Evolutionary conservation across 208 protist species (phyloP).

Genomic region (Porcisia deanei): DNA sequence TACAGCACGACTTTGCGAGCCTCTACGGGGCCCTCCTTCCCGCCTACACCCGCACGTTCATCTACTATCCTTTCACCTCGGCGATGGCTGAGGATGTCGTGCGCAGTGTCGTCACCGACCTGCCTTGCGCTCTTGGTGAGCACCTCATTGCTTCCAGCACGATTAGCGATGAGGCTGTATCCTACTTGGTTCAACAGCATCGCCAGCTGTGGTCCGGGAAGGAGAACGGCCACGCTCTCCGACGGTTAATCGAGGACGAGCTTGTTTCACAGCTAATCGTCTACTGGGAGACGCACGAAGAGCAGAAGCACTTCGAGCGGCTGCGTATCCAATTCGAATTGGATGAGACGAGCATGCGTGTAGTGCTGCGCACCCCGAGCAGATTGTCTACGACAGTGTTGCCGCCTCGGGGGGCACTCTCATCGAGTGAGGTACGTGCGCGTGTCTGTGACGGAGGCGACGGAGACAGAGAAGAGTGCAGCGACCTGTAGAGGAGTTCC

Average conservation of each 20-base stretch:
- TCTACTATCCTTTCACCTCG: conserved; percentile 55
- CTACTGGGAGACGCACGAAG: conserved; percentile 38
- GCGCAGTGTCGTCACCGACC: conserved; percentile 36
- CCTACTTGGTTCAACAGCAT: conserved; percentile 58
- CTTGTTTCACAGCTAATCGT: conserved; percentile 53
- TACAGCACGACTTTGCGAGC: conserved; percentile 55
- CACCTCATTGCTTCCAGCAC: conserved; percentile 37
- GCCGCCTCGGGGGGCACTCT: background rate
- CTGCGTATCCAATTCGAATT: conserved; percentile 25
- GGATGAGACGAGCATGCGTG: conserved; percentile 18
- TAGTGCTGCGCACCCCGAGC: conserved; percentile 17
- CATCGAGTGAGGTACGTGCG: conserved; percentile 3
- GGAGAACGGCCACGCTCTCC: conserved; percentile 75
- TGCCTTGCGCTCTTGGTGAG: conserved; percentile 46
- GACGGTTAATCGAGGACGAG: conserved; percentile 57
- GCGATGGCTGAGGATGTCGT: conserved; percentile 58
- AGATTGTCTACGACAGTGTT: background rate
- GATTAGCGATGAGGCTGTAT: conserved; percentile 59
- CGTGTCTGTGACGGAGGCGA: background rate
- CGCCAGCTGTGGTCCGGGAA: conserved; percentile 46
- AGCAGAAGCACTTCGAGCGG: conserved; percentile 5
- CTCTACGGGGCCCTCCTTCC: conserved; percentile 73
- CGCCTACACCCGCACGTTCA: conserved; percentile 63
- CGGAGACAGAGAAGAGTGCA: background rate
- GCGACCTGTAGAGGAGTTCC: background rate